A percentile compares a stretch with the other conserved stretches of the same genome.
Evolutionary conservation across 768 basidiomycete species (phyloP).

Genomic region (Mycena alexandri): DNA sequence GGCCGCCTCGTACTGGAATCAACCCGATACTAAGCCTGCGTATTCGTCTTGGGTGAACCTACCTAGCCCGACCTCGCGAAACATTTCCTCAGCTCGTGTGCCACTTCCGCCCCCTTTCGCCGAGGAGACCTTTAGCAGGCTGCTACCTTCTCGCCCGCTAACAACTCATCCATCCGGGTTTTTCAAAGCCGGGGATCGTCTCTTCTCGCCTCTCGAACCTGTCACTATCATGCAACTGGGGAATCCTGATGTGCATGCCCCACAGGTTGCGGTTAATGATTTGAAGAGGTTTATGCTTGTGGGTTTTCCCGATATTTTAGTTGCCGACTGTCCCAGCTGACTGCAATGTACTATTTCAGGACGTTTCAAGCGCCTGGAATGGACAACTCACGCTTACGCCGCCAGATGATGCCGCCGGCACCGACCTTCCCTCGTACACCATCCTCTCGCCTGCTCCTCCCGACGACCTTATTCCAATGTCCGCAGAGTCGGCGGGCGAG

Average conservation of each 20-base stretch:
- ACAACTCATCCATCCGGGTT: conserved; percentile 27
- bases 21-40: no score
- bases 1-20: neutral
- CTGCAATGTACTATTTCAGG: conserved; percentile 1
- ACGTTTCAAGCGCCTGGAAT: conserved; percentile 33
- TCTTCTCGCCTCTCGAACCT: neutral
- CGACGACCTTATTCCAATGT: conserved; percentile 9
- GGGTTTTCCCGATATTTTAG: neutral
- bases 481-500: neutral
- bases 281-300: conserved; percentile 31
- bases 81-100: neutral
- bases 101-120: neutral
- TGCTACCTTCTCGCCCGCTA: neutral
- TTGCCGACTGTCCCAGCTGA: neutral
- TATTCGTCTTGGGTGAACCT: no score
- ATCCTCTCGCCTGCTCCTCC: conserved; percentile 6
- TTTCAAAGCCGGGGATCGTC: neutral
- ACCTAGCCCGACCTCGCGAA: neutral
- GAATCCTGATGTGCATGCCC: neutral
- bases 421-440: conserved; percentile 21
- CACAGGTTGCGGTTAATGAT: neutral
- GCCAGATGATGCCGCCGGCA: neutral
- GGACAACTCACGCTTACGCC: conserved; percentile 22
- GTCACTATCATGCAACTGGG: conserved; percentile 28
- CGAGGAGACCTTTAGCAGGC: neutral